Base-by-base conservation (phyloP, 2,329 filamentous ascomycete species). In the Aspergillus sojae region DNA sequence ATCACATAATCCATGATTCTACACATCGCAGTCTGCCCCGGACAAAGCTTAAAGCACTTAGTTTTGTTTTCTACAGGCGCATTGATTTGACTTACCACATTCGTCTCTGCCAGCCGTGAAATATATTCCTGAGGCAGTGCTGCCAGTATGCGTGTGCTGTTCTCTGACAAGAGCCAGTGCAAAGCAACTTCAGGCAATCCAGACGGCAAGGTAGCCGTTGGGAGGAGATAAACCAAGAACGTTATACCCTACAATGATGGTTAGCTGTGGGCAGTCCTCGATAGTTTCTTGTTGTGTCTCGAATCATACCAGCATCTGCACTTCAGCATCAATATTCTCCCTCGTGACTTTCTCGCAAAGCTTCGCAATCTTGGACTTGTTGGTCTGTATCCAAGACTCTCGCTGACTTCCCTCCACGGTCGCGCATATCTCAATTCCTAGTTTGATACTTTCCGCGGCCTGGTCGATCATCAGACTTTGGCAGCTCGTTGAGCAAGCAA, bases 401-500 rank as follows among this genome's bases (percentile, higher is more conserved):
- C 72, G 78, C 58, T 78, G 76, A 7, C 66, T 67, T 9, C 63
- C 58, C 5, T 78, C 70, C 54, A 80, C 73, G 41, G 69, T 71
- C 43, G 76, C 71, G 26, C 74, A 72, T 41, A 80, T 77, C 3
- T 71, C 72, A 41, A 75, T 74, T 0, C 77, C 77, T 19, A 81
- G 65, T 7, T 70, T 67, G 46, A 81, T 73, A 36, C 78, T 76
- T 59, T 79, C 70, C 14, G 72, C 67, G 10, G 75, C 71, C 28
- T 78, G 70, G 0, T 67, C 48, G 0, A 67, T 50, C 9, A 70
- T 68, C 16, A 78, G 56, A 16, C 65, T 66, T 48, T 68, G 73
- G 52, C 71, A 77, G 52, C 69, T 77, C 12, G 74, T 72, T n/a
- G 78, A 81, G 58, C 77, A 79, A 32, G 74, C 74, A 46, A 81